Conservation (phyloP, 1,284 basidiomycete species). For the Salmacisia buchloeana region DNA sequence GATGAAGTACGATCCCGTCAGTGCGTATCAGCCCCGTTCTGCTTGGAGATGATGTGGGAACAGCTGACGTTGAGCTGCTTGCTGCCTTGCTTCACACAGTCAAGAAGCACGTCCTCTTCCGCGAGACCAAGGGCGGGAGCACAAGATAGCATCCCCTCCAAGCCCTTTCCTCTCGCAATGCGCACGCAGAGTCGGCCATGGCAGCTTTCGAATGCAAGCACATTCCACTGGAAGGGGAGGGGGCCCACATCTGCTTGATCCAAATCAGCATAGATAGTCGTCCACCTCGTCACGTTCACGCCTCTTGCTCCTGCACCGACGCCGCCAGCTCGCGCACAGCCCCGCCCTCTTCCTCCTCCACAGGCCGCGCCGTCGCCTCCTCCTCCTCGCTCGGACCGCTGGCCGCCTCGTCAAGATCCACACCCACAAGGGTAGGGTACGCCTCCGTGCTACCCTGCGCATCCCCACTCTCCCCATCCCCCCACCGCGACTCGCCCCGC, state of each 20-base stretch:
- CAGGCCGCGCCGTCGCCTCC: neutral
- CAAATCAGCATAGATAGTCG: too few relatives aligned
- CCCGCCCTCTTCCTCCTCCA: neutral
- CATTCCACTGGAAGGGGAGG: too few relatives aligned
- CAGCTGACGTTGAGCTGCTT: too few relatives aligned
- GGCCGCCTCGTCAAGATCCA: conserved; percentile 12
- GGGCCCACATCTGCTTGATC: too few relatives aligned
- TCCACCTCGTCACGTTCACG: too few relatives aligned
- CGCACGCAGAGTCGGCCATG: neutral
- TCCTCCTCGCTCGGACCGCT: neutral
- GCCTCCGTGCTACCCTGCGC: conserved; percentile 23
- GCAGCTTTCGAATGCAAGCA: too few relatives aligned
- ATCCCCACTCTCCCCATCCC: conserved; percentile 31
- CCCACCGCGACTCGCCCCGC: conserved; percentile 24
- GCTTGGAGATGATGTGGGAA: neutral
- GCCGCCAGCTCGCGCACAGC: too few relatives aligned
- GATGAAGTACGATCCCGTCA: conserved; percentile 50
- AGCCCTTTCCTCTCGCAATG: neutral
- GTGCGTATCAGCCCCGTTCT: conserved; percentile 23
- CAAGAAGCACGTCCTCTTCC: conserved; percentile 44
- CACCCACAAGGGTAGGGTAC: conserved; percentile 19
- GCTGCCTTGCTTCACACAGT: conserved; percentile 19
- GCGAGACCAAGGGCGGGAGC: conserved; percentile 32
- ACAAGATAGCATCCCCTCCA: conserved; percentile 1
- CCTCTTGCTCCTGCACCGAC: too few relatives aligned